Base-by-base conservation (phyloP, 306 rosid genomes). In the Notholithocarpus densiflorus region DNA sequence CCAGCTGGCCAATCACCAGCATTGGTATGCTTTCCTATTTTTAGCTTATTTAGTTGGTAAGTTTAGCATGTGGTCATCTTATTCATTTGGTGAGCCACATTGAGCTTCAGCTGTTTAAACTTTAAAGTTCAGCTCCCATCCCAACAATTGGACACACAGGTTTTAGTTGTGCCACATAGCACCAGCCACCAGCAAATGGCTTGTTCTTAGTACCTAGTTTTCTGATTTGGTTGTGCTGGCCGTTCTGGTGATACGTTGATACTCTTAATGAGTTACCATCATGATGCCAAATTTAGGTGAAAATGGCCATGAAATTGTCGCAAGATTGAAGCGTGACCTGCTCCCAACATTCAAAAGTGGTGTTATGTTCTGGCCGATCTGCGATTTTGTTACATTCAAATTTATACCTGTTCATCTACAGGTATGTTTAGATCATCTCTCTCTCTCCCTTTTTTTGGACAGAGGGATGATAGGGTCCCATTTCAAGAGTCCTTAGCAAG, bases 321-420 rank as follows among this genome's bases (percentile, higher is more conserved):
- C 87, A 56, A 83, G 86, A 75, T 87, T 92, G 86, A 88, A 86
- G 81, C 88, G 90, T 5, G 93, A 92, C 86, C 64, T 92, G 73
- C 87, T 89, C 55, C 97, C 96, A 8, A 90, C 97, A 64, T 69
- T 92, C 65, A 24, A 89, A 26, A 81, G 82, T 11, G 91, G 92
- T 13, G 86, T 81, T 56, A 0, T 88, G 83, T 92, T 32, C 76
- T 92, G 96, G 97, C 97, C 97, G 15, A 9, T 75, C 23, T 92
- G 94, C 6, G 97, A 92, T 85, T 92, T 89, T 73, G 59, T 92
- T 17, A 90, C 93, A 8, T 90, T 83, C 87, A 92, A 77, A 81
- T 90, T 82, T 74, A 29, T 88, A 45, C 88, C 93, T 61, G 92
- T 90, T 59, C 89, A 86, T 82, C 80, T 92, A 70, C 97, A 92